Evolutionary conservation across 192 early-diverging fungal species (phyloP).

Genomic region (Linnemannia hyalina): DNA sequence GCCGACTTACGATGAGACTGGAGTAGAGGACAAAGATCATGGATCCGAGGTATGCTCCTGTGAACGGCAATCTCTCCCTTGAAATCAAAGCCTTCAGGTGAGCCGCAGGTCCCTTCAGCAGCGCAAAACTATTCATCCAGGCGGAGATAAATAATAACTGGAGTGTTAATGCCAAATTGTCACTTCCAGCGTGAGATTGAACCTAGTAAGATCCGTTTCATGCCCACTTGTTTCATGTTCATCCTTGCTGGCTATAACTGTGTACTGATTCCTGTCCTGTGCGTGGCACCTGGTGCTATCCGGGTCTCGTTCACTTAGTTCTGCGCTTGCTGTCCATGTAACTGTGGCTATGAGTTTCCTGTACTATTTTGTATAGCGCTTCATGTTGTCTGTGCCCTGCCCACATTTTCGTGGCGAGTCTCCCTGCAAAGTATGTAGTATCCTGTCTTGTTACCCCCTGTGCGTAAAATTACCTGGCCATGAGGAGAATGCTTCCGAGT

Average conservation of each 20-base stretch:
- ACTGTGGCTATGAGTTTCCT: neutral
- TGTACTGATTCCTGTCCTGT: neutral
- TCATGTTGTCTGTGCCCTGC: no score
- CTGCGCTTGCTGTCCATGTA: no score
- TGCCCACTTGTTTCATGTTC: no score
- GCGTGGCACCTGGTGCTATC: no score
- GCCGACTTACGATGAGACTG: conserved; percentile 76
- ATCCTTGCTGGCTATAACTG: no score
- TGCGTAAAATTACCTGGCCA: conserved; percentile 37
- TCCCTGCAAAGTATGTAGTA: neutral
- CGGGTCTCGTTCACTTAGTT: no score
- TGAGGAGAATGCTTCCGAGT: conserved; percentile 68
- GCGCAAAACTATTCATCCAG: conserved; percentile 70
- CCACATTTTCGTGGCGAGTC: no score
- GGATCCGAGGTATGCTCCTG: conserved; percentile 81
- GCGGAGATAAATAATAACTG: conserved; percentile 22
- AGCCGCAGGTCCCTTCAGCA: conserved; percentile 85
- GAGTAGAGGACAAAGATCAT: conserved; percentile 90
- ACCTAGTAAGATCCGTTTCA: neutral
- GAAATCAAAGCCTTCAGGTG: conserved; percentile 87
- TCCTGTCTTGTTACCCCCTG: neutral
- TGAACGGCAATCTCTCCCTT: conserved; percentile 84
- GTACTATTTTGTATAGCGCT: no score
- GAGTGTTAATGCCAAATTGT: neutral
- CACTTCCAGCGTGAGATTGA: neutral